phyloP scores from a whole-genome alignment of 2,329 filamentous ascomycete species.

The Fusarium brachygibbosum region DNA sequence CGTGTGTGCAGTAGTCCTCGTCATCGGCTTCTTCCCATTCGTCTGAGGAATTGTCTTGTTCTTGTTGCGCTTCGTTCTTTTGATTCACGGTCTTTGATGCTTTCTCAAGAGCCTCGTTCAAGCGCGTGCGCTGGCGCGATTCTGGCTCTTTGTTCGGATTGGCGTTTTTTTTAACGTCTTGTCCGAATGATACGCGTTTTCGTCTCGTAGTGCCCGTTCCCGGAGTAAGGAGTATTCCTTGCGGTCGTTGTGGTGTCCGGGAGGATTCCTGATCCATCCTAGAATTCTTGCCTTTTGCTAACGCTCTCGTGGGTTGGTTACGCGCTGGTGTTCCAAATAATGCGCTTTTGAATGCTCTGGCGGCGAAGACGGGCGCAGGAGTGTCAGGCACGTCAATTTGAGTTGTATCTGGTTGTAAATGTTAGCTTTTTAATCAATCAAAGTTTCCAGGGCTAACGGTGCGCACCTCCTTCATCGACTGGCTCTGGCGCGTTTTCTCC shows the following conservation, averaged over 20 bases:
- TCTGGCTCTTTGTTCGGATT: slow-evolving; percentile 50
- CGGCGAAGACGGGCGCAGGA: slow-evolving; percentile 75
- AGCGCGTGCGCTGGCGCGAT: slow-evolving; percentile 56
- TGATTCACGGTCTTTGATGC: slow-evolving; percentile 34
- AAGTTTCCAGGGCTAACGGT: neutral
- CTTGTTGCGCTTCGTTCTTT: slow-evolving; percentile 19
- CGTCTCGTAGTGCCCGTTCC: slow-evolving; percentile 71
- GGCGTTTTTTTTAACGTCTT: slow-evolving; percentile 64
- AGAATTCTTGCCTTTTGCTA: slow-evolving; percentile 42
- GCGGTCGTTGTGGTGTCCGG: slow-evolving; percentile 64
- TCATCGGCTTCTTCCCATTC: slow-evolving; percentile 67
- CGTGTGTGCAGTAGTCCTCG: slow-evolving; percentile 64
- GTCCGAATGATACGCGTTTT: slow-evolving; percentile 75
- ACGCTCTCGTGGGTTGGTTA: slow-evolving; percentile 50
- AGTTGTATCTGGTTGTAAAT: slow-evolving; percentile 54
- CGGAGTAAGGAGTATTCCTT: slow-evolving; percentile 74
- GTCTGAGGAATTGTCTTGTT: slow-evolving; percentile 50
- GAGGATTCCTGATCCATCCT: slow-evolving; percentile 50
- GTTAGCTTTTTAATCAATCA: neutral
- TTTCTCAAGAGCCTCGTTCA: slow-evolving; percentile 63
- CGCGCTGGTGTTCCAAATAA: slow-evolving; percentile 71
- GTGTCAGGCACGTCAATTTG: slow-evolving; percentile 73
- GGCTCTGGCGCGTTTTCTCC: slow-evolving; percentile 56
- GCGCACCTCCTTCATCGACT: slow-evolving; percentile 51
- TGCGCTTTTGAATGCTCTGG: slow-evolving; percentile 73